Evolutionary conservation across 2,329 filamentous ascomycete species (phyloP).

Genomic region (Xylaria sp.): DNA sequence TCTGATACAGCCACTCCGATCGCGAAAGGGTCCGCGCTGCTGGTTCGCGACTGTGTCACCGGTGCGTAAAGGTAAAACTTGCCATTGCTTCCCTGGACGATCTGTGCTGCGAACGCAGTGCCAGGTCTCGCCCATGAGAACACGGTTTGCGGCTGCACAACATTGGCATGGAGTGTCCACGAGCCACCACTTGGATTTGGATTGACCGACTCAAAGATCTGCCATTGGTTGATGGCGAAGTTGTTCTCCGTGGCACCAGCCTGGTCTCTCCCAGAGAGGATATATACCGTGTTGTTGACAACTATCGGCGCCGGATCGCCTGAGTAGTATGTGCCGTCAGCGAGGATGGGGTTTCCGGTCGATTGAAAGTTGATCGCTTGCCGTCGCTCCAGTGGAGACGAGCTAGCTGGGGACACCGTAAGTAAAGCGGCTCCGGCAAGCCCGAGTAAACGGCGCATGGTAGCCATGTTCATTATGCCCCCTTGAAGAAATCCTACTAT

Average conservation of each 20-base stretch:
- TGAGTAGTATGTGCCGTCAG: conserved; percentile 52
- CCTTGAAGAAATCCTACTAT: neutral
- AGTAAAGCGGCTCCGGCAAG: conserved; percentile 11
- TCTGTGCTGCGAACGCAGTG: conserved; percentile 51
- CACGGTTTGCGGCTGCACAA: conserved; percentile 47
- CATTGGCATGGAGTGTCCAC: conserved; percentile 49
- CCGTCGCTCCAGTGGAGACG: conserved; percentile 22
- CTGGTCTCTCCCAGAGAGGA: conserved; percentile 51
- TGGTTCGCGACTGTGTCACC: conserved; percentile 44
- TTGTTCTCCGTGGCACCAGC: conserved; percentile 45
- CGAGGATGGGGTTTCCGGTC: conserved; percentile 51
- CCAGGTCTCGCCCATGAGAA: conserved; percentile 50
- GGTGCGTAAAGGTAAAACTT: conserved; percentile 53
- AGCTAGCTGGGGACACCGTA: neutral
- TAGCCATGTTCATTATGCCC: neutral
- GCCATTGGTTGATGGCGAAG: conserved; percentile 53
- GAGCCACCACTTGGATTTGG: conserved; percentile 47
- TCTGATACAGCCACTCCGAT: conserved; percentile 53
- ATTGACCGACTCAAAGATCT: conserved; percentile 47
- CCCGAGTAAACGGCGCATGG: neutral
- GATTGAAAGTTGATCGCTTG: conserved; percentile 42
- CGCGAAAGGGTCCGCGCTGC: conserved; percentile 49
- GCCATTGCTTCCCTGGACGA: conserved; percentile 49
- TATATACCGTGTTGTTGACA: conserved; percentile 51
- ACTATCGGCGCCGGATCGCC: conserved; percentile 54